These are phyloP conservation scores for Trichophyton schoenleinii DNA, from an alignment of 2,329 filamentous ascomycete genomes.

Conservation along the genomic window DNA sequence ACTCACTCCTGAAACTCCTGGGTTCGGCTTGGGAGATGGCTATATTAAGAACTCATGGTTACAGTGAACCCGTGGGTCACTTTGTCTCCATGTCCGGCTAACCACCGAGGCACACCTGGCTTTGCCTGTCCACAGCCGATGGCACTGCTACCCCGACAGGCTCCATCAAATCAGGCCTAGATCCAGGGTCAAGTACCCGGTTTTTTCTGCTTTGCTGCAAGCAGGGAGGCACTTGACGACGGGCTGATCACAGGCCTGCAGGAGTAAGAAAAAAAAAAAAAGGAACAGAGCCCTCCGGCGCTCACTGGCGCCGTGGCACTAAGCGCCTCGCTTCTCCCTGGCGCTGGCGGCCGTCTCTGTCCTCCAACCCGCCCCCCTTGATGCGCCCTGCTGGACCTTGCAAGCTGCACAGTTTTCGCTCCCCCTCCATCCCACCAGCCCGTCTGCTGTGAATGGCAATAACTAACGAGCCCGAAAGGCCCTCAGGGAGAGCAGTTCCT, in stretches of 20 bases:
- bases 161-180: neutral
- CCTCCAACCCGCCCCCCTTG: neutral
- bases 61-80: too few relatives aligned
- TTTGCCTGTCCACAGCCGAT: neutral
- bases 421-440: neutral
- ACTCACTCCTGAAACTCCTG: too few relatives aligned
- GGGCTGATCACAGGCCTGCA: too few relatives aligned
- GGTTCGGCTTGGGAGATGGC: too few relatives aligned
- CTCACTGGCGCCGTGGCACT: neutral
- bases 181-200: too few relatives aligned
- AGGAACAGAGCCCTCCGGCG: neutral
- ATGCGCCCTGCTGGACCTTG: neutral
- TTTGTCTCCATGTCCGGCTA: neutral
- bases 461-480: neutral
- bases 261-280: too few relatives aligned
- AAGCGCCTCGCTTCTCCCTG: neutral
- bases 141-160: neutral
- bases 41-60: too few relatives aligned
- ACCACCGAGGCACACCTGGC: neutral
- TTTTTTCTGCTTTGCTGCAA: too few relatives aligned
- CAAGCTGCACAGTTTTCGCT: neutral
- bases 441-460: neutral
- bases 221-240: neutral
- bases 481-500: neutral
- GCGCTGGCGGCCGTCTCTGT: neutral